Evolutionary conservation across 306 rosid species (phyloP).

Genomic region (Datisca glomerata): DNA sequence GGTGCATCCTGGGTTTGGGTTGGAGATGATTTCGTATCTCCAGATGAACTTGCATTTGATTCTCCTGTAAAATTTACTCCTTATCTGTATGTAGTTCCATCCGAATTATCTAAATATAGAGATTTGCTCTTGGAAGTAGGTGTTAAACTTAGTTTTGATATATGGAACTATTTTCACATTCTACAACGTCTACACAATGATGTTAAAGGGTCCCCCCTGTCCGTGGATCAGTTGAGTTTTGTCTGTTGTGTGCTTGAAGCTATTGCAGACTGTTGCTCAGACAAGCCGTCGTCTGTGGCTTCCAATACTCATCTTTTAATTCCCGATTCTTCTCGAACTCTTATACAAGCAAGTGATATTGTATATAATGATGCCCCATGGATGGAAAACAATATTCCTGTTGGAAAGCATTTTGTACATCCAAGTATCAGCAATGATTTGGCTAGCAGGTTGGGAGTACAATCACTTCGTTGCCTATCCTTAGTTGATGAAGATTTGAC

Average conservation of each 20-base stretch:
- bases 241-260: constrained; percentile 82
- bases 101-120: constrained; percentile 77
- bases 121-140: constrained; percentile 71
- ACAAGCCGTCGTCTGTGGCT: constrained; percentile 43
- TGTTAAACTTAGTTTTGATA: constrained; percentile 63
- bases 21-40: constrained; percentile 88
- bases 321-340: constrained; percentile 75
- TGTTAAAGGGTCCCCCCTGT: constrained; percentile 51
- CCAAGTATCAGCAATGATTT: constrained; percentile 83
- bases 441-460: constrained; percentile 78
- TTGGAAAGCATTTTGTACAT: constrained; percentile 70
- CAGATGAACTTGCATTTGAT: constrained; percentile 86
- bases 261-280: constrained; percentile 61
- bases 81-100: constrained; percentile 84
- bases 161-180: constrained; percentile 57
- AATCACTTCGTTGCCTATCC: constrained; percentile 78
- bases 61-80: constrained; percentile 96
- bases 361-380: constrained; percentile 97
- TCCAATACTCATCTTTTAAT: constrained; percentile 51
- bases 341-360: constrained; percentile 55
- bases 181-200: constrained; percentile 66
- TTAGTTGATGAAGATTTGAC: constrained; percentile 79
- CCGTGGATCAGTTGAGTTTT: constrained; percentile 79
- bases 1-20: constrained; percentile 94
- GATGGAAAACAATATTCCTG: constrained; percentile 62